These are phyloP conservation scores for Gyromitra esculenta DNA, from an alignment of 2,329 filamentous ascomycete species.

Conservation along the genomic window DNA sequence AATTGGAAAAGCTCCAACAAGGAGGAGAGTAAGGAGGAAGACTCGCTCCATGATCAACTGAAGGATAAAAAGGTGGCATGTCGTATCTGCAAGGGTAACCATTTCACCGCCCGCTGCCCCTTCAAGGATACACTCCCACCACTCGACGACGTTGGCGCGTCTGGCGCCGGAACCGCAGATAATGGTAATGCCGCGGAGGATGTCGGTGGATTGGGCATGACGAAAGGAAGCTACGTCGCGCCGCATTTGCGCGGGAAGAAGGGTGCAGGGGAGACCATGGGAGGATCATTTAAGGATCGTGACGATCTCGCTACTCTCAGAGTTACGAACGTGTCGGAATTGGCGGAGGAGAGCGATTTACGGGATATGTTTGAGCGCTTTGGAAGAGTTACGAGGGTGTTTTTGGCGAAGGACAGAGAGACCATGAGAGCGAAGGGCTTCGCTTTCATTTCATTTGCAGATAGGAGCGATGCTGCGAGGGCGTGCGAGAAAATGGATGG, in stretches of 20 bases:
- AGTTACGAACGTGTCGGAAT: constrained; percentile 97
- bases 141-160: constrained; percentile 67
- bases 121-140: constrained; percentile 99
- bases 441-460: constrained; percentile 96
- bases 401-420: constrained; percentile 96
- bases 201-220: constrained; percentile 56
- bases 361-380: constrained; percentile 98
- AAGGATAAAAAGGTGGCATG: constrained; percentile 99
- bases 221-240: constrained; percentile 78
- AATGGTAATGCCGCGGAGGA: constrained; percentile 63
- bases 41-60: constrained; percentile 75
- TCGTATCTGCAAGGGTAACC: constrained; percentile 97
- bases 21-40: constrained; percentile 76
- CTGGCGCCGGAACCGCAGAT: constrained; percentile 63
- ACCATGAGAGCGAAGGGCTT: constrained; percentile 97
- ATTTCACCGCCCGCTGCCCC: constrained; percentile 98
- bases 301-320: constrained; percentile 96
- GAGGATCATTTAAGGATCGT: constrained; percentile 71
- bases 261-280: constrained; percentile 77
- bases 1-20: constrained; percentile 94
- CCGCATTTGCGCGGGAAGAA: constrained; percentile 83
- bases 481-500: constrained; percentile 99
- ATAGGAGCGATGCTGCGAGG: constrained; percentile 86
- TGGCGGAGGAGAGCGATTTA: constrained; percentile 94
- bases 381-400: constrained; percentile 94